A percentile compares a stretch with the other conserved stretches of the same genome.
phyloP scores from a whole-genome alignment of 768 basidiomycete genomes.

The Russula ochroleuca region DNA sequence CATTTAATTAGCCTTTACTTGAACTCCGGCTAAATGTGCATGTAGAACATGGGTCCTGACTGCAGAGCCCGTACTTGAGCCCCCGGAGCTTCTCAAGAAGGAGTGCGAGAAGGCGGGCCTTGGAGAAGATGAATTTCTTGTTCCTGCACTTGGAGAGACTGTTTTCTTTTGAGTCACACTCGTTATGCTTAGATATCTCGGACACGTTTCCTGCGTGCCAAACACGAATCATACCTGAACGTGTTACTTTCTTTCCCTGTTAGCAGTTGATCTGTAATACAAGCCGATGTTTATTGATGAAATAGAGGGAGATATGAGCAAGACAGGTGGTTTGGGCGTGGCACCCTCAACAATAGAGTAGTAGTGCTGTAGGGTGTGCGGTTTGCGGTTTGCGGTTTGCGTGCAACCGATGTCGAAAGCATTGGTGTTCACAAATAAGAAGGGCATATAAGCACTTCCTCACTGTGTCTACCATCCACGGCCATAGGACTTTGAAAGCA shows the following conservation, averaged over 20 bases:
- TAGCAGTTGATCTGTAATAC: not conserved
- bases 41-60: slow-evolving; percentile 52
- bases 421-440: too few relatives aligned
- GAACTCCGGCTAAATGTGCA: not conserved
- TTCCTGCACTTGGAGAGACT: slow-evolving; percentile 62
- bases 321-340: too few relatives aligned
- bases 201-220: not conserved
- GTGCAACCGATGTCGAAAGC: too few relatives aligned
- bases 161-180: slow-evolving; percentile 28
- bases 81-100: slow-evolving; percentile 49
- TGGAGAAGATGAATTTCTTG: slow-evolving; percentile 47
- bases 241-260: not conserved
- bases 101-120: slow-evolving; percentile 51
- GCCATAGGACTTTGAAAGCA: too few relatives aligned
- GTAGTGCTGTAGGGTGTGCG: too few relatives aligned
- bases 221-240: not conserved
- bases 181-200: not conserved
- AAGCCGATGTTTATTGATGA: not conserved
- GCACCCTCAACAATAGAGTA: too few relatives aligned
- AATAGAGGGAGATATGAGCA: too few relatives aligned
- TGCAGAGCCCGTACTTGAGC: slow-evolving; percentile 54
- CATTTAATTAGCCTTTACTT: slow-evolving; percentile 5
- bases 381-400: too few relatives aligned
- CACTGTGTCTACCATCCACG: too few relatives aligned
- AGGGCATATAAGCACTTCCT: too few relatives aligned